Evolutionary conservation across 169 alveolate species (phyloP), one percentile per base, ranked within the genome.

Genomic region (Plasmodium gaboni): DNA sequence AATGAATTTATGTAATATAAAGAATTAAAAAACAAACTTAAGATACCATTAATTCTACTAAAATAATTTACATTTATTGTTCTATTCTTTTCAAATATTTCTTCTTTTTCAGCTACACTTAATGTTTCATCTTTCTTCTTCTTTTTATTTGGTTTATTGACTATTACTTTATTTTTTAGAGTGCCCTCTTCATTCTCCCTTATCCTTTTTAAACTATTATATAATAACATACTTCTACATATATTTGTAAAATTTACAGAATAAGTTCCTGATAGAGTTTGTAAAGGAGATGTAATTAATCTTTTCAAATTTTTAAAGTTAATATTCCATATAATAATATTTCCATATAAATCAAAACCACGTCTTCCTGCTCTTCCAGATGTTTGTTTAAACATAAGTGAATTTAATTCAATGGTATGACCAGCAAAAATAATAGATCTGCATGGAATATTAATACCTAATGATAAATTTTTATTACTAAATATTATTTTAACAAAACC

Each of bases 321-420:
- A 50, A 96, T 89, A 48, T 94, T 96, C 98, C 97, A 95, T 92
- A 97, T 96, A 24, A 97, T 83, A 46, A 97, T 96, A 69, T 96
- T 95, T 6, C 99, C 99, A 73, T 94, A 94, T 50, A 96, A 88
- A 91, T 97, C 99, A 88, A 94, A 97, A 22, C 99, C 98, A 65
- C 99, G 95, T 59, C 99, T 86, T 6, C 98, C 98, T 1, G 98
- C 97, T 19, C 99, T 97, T 24, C 99, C 99, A 17, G 97, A 94
- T 92, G 96, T 96, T 88, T 97, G 99, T 72, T 97, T 93, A 95
- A 90, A 97, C 96, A 97, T 94, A 60, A 96, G 89, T 46, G 98
- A 96, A 65, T 95, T 96, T 70, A 96, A 90, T 74, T 95, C 96
- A 60, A 92, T 83, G 59, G 96, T 93, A 76, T 95, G 97, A 28